Conservation (phyloP, 2,329 filamentous ascomycete species). For the Tolypocladium amazonense region DNA sequence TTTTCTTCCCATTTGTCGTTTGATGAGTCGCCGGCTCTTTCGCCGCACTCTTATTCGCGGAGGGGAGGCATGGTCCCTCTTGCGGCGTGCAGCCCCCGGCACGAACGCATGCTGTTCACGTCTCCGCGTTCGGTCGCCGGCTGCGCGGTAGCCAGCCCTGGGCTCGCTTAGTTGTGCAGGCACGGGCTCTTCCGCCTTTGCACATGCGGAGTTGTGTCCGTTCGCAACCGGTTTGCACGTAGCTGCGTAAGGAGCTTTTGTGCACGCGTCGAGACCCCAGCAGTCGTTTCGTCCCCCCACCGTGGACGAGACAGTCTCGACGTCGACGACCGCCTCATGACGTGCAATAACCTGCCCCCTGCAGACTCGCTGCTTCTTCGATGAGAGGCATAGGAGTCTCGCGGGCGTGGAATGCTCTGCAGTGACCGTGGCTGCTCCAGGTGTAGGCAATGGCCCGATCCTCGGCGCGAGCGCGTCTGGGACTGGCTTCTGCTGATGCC, state of each 20-base stretch:
- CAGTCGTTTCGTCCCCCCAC: neutral
- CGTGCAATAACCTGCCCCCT: neutral
- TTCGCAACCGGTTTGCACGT: neutral
- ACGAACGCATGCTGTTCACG: neutral
- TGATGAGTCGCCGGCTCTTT: neutral
- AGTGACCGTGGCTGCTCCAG: neutral
- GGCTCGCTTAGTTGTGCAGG: neutral
- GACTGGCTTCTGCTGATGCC: neutral
- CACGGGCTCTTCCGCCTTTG: neutral
- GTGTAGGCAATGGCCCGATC: neutral
- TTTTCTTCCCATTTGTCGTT: neutral
- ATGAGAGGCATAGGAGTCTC: neutral
- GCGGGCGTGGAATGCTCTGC: neutral
- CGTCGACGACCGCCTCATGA: neutral
- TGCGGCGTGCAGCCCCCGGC: neutral
- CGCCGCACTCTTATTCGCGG: neutral
- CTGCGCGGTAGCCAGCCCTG: neutral
- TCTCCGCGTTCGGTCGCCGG: neutral
- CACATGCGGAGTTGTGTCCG: neutral
- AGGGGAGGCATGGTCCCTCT: neutral
- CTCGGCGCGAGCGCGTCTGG: neutral
- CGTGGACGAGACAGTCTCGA: neutral
- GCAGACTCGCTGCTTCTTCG: neutral
- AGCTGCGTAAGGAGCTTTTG: neutral
- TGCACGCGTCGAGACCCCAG: neutral